Base-by-base conservation (phyloP, 75 land plant species). In the Isoetes taiwanensis region DNA sequence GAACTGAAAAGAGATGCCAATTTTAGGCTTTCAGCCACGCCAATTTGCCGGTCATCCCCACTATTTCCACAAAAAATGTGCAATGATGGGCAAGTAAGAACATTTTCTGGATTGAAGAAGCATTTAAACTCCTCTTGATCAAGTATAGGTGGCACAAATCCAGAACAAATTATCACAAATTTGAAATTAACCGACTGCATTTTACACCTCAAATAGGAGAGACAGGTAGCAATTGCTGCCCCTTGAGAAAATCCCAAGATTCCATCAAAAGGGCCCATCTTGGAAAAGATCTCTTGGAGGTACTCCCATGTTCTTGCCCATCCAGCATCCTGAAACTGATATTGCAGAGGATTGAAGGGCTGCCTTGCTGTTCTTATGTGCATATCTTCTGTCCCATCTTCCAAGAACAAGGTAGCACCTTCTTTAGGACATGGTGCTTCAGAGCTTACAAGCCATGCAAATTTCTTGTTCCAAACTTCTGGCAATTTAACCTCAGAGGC, bases 241-340 rank as follows among this genome's bases (percentile, higher is more conserved):
- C 97, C 97, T 71, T 90, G 97, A 1, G 97, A 90, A 61, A 90
- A 90, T 23, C 97, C 97, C 39, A 90, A 32, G 0, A 90, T 63
- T 38, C 97, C 97, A 72, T 90, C 97, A 60, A 90, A 86, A 24
- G 82, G 97, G 11, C 97, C 93, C 58, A 30, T 31, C 30, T 76
- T 58, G 29, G 64, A 58, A 59, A 86, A 69, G 2, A 76, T 56
- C 2, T 37, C 38, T 41, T 76, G 69, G n/a, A 90, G 64, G 57
- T 78, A 66, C 17, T 56, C 54, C 30, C 62, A 69, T 11, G 96
- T 77, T 56, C 57, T 58, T 8, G 64, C 72, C 62, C 90, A 72
- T 4, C 91, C 97, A 27, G 43, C 77, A 0, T 81, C 75, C 72
- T 90, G 97, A 12, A 70, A 61, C 43, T 80, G 75, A 63, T 82